Evolutionary conservation across 495 filamentous ascomycete genomes (phyloP).

Genomic region (Penicillium paxilli): DNA sequence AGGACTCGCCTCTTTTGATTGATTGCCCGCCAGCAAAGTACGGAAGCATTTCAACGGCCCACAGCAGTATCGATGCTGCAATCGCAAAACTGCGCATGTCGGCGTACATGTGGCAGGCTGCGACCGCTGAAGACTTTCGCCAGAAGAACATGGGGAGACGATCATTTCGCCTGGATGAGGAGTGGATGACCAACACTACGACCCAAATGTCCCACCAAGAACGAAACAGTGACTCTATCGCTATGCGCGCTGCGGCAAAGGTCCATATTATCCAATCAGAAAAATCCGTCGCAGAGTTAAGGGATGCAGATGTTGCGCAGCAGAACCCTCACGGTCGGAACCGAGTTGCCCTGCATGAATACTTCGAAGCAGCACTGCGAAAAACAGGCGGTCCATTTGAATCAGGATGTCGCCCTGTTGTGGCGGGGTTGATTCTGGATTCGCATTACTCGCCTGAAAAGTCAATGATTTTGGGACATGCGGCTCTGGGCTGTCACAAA

Average conservation of each 20-base stretch:
- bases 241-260: constrained; percentile 42
- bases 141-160: constrained; percentile 45
- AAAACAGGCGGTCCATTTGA: constrained; percentile 35
- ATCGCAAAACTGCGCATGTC: constrained; percentile 52
- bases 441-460: constrained; percentile 35
- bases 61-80: constrained; percentile 40
- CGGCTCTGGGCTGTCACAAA: constrained; percentile 43
- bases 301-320: constrained; percentile 32
- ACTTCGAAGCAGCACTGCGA: constrained; percentile 41
- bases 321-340: constrained; percentile 29
- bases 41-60: constrained; percentile 32
- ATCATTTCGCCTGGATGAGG: constrained; percentile 51
- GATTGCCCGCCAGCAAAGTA: constrained; percentile 38
- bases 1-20: constrained; percentile 43
- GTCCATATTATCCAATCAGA: constrained; percentile 44
- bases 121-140: constrained; percentile 50
- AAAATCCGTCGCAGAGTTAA: constrained; percentile 41
- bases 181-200: constrained; percentile 42
- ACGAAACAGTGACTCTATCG: constrained; percentile 6
- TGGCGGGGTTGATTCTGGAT: constrained; percentile 48
- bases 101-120: constrained; percentile 52
- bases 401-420: constrained; percentile 32
- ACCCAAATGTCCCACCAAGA: constrained; percentile 1
- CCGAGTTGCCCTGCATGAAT: constrained; percentile 33
- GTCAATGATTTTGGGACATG: constrained; percentile 39